phyloP scores from a whole-genome alignment of 257 asterid species.

The Salvia rosmarinus region DNA sequence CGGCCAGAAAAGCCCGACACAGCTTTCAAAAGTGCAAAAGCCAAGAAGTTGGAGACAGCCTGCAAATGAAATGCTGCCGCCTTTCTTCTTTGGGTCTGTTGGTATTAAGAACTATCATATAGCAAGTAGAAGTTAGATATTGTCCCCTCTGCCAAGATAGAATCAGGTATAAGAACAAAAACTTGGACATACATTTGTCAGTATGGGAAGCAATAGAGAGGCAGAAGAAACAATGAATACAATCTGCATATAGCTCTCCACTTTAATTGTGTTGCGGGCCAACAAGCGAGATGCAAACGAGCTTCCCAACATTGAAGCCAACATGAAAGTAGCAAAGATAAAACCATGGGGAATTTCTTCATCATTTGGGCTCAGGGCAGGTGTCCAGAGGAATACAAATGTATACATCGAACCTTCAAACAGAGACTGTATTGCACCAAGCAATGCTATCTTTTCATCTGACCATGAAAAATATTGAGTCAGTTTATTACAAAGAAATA shows the following conservation, averaged over 20 bases:
- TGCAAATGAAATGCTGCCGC: constrained; percentile 72
- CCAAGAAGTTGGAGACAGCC: constrained; percentile 91
- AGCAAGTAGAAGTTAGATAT: constrained; percentile 35
- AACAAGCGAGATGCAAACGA: constrained; percentile 89
- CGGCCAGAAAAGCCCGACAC: constrained; percentile 98
- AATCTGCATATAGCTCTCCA: constrained; percentile 95
- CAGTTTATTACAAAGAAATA: constrained; percentile 17
- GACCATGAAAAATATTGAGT: constrained; percentile 38
- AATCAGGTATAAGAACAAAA: constrained; percentile 7
- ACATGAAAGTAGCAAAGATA: constrained; percentile 92
- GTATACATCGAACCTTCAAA: constrained; percentile 99
- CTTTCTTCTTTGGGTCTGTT: constrained; percentile 56
- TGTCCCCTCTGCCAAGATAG: constrained; percentile 22
- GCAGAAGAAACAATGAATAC: constrained; percentile 88
- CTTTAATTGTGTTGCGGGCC: constrained; percentile 71
- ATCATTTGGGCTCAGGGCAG: constrained; percentile 93
- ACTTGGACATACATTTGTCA: constrained; percentile 58
- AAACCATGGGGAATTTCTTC: constrained; percentile 98
- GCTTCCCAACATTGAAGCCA: constrained; percentile 98
- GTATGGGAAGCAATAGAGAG: constrained; percentile 77
- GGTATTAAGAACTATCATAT: constrained; percentile 68
- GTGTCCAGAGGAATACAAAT: constrained; percentile 97
- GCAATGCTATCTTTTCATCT: constrained; percentile 96
- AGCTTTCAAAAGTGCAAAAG: constrained; percentile 86
- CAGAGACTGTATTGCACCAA: constrained; percentile 96